Evolutionary conservation across 2,329 filamentous ascomycete species (phyloP), one percentile per base, ranked within the genome.

Genomic region (Beauveria sp.): DNA sequence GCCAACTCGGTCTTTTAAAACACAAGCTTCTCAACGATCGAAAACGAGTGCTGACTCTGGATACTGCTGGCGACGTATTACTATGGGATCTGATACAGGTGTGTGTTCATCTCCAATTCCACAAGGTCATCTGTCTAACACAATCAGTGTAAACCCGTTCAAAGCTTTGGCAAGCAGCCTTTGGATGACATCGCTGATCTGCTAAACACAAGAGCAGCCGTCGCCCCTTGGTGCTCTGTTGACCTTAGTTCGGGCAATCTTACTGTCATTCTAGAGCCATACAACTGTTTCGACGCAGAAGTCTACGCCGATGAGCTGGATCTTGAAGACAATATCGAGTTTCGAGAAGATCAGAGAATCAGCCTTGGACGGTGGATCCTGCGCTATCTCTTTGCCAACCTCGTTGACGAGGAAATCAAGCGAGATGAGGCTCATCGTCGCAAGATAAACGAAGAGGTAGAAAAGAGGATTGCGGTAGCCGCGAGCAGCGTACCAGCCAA

Each of bases 341-440:
- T 96, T 70, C 82, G 89, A 62, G 93, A 98, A 68, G 95, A 99
- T 68, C 93, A 98, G 76, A 86, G 95, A 77, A 96, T 98, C 73
- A 98, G 96, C 70, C 85, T 98, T 51, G 95, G 95, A 9, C 96
- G 96, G 79, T 99, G 95, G 95, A 86, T 98, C 51, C 77, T 99
- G 63, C 86, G 95, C 40, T 96, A 97, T 73, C 81, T 99, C 0
- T 99, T 99, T 75, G 86, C 88, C 10, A 89, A 89, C 60, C 79
- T 98, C 47, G 89, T 99, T 59, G 90, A 96, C 63, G 93, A 97
- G 72, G 91, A 98, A 72, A 89, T 96, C 66, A 86, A 83, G 65
- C 85, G 91, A 58, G 95, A 99, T 69, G 86, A 90, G 69, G 78
- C 76, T 0, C 86, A 89, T 70, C 85, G 93, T n/a, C 79, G 85